Percentiles rank a stretch among this genome's conserved stretches.
phyloP scores from a whole-genome alignment of 495 filamentous ascomycete species.

The Durotheca rogersii region DNA sequence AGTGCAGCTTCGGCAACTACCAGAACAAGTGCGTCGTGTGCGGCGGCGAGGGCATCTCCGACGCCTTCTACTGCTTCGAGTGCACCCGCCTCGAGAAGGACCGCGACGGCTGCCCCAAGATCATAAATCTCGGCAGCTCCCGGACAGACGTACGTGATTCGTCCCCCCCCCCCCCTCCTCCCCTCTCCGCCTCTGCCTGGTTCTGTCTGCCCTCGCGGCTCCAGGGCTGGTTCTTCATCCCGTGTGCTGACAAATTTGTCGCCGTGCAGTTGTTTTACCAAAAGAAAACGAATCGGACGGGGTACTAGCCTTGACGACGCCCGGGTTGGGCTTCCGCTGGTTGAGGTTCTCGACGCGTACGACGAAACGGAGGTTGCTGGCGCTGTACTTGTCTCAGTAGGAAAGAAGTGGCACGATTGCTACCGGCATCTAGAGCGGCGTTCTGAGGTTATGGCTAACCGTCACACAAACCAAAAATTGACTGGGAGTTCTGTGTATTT shows the following conservation, averaged over 20 bases:
- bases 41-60: constrained; percentile 96
- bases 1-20: constrained; percentile 99
- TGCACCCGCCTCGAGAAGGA: constrained; percentile 98
- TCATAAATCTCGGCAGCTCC: constrained; percentile 95
- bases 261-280: constrained; percentile 49
- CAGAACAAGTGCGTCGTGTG: constrained; percentile 99
- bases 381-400: not conserved
- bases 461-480: constrained; percentile 12
- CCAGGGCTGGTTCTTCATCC: no score
- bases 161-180: not conserved
- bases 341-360: no score
- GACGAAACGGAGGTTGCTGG: no score
- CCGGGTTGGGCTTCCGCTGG: constrained; percentile 41
- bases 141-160: constrained; percentile 79
- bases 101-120: constrained; percentile 97
- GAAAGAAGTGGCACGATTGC: constrained; percentile 9
- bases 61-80: constrained; percentile 99
- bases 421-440: constrained; percentile 30
- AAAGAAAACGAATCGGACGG: constrained; percentile 55
- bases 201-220: no score
- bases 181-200: no score
- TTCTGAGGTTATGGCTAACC: constrained; percentile 22
- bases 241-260: constrained; percentile 33
- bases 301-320: constrained; percentile 43
- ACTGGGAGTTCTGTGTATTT: constrained; percentile 8